Base-by-base conservation (phyloP, 1,139 yeast species). In the Candida albicans region DNA sequence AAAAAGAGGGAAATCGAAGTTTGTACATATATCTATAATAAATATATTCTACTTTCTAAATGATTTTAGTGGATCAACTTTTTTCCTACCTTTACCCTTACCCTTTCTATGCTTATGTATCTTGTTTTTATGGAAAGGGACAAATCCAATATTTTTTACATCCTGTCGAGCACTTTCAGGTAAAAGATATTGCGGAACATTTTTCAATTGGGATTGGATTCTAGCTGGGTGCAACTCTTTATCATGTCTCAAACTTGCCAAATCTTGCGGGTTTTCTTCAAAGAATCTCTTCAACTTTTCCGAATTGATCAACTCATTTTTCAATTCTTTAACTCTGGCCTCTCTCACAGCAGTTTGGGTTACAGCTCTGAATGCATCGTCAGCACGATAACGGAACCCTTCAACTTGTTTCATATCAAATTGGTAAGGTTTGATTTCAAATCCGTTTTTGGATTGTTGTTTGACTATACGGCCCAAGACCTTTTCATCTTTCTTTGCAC, bases 231-330 rank as follows among this genome's bases (percentile, higher is more conserved):
- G 96, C 47, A 88, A 64, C 54, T 87, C 96, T 57, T 84, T 87
- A 62, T 93, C 99, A 60, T 93, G 99, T 62, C 97, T 84, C 62
- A 93, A 79, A 42, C 86, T 82, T 11, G 82, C 82, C 58, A 93
- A 75, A 65, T 95, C 99, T 58, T 89, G 95, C n/a, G 99, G 99
- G 62, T 93, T 93, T 60, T 93, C 99, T 65, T 93, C 97, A 59
- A 95, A 95, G 67, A 90, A 96, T 58, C 97, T 81, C 65, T 90
- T 90, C 60, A 95, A 77, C 59, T 89, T 90, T 51, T 90, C 97
- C 52, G 95, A 87, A 36, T 91, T 82, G 50, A 95, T 72, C 62
- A 95, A 75, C 64, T 95, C 99, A 56, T 84, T 80, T 62, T 87
- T 87, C 62, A 95, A 77, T 63, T 95, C 99, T 61, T 83, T 87